These are phyloP conservation scores for Oxytropis ochrocephala DNA, from an alignment of 306 rosid genomes.

Conservation along the genomic window DNA sequence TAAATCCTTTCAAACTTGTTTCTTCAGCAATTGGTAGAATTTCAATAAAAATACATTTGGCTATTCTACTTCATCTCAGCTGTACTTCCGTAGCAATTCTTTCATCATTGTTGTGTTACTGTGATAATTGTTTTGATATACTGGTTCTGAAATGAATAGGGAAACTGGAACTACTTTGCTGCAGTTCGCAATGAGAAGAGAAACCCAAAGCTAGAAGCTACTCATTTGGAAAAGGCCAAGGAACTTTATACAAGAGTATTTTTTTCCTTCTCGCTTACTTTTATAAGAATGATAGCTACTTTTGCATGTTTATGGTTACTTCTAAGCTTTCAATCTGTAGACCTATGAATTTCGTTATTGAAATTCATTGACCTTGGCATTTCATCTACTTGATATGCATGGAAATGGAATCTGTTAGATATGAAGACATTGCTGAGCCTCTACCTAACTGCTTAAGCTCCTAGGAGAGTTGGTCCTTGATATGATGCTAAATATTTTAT, in stretches of 20 bases:
- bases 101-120: neutral
- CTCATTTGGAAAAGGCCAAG: conserved; percentile 96
- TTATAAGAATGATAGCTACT: neutral
- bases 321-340: conserved; percentile 10
- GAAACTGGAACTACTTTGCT: conserved; percentile 99
- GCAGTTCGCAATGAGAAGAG: conserved; percentile 98
- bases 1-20: conserved; percentile 2
- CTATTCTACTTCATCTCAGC: conserved; percentile 10
- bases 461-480: neutral
- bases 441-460: neutral
- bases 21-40: neutral
- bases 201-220: conserved; percentile 96
- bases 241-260: conserved; percentile 82
- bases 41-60: neutral
- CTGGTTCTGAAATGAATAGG: conserved; percentile 50
- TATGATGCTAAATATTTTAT: neutral
- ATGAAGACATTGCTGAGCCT: neutral
- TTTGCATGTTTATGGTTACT: neutral
- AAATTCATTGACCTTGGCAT: conserved; percentile 6
- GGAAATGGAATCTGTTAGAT: neutral
- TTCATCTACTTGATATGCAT: conserved; percentile 11
- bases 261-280: conserved; percentile 3
- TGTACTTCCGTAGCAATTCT: neutral
- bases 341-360: neutral
- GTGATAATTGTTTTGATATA: conserved; percentile 14